Evolutionary conservation across 257 asterid species (phyloP).

Genomic region (Asclepias syriaca): DNA sequence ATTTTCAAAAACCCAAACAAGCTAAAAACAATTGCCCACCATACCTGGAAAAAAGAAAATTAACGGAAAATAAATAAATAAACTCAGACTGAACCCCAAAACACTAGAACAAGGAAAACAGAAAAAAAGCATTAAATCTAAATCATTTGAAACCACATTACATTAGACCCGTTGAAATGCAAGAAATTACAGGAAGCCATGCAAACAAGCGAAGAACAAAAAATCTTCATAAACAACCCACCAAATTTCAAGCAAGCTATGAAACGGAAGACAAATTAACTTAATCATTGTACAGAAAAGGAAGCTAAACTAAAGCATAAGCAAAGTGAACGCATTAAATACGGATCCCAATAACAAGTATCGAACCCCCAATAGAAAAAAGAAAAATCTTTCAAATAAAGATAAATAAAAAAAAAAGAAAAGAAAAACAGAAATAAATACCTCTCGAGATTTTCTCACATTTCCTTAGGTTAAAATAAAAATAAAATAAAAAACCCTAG

Average conservation of each 20-base stretch:
- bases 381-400: not conserved
- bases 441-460: slow-evolving; percentile 11
- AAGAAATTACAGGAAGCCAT: not conserved
- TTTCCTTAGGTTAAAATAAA: not conserved
- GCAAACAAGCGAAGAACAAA: not conserved
- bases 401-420: not conserved
- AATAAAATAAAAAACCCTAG: slow-evolving; percentile 12
- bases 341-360: not conserved
- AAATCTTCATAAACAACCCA: not conserved
- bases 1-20: slow-evolving; percentile 20
- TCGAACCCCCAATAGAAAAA: too few species aligned
- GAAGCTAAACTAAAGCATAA: not conserved
- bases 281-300: not conserved
- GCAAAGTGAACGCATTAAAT: not conserved
- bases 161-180: not conserved
- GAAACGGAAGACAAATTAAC: not conserved
- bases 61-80: slow-evolving; percentile 4
- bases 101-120: not conserved
- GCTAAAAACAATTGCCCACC: slow-evolving; percentile 26
- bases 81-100: not conserved
- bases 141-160: slow-evolving; percentile 8
- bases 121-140: not conserved
- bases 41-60: slow-evolving; percentile 45
- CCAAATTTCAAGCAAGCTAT: not conserved
- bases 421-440: not conserved